These are phyloP conservation scores for Brasenia schreberi DNA, from an alignment of 164 flowering plant species.

Conservation along the genomic window DNA sequence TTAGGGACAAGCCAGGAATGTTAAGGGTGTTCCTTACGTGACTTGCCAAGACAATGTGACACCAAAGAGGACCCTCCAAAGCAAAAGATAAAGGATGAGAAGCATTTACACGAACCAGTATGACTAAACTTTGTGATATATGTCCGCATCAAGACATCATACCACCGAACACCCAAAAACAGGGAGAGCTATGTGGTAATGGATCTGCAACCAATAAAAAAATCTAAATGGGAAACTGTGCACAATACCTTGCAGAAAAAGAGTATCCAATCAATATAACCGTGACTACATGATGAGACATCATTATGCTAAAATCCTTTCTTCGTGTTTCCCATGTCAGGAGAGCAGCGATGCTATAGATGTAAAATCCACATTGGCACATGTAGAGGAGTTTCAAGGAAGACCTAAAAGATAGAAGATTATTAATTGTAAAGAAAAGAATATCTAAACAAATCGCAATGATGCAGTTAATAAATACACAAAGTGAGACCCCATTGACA, in stretches of 20 bases:
- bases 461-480: not conserved
- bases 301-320: slow-evolving; percentile 89
- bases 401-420: slow-evolving; percentile 30
- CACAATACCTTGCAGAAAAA: slow-evolving; percentile 52
- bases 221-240: not conserved
- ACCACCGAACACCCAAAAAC: not conserved
- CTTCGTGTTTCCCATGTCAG: slow-evolving; percentile 89
- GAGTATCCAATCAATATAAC: slow-evolving; percentile 59
- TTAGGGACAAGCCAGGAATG: not conserved
- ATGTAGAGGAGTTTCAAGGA: slow-evolving; percentile 58
- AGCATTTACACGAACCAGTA: not conserved
- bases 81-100: not conserved
- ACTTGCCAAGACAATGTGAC: not conserved
- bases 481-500: not conserved
- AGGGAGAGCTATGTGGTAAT: not conserved
- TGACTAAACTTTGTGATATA: not conserved
- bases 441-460: not conserved
- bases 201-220: not conserved
- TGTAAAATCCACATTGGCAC: slow-evolving; percentile 95
- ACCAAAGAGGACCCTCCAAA: not conserved
- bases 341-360: slow-evolving; percentile 72
- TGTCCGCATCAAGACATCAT: not conserved
- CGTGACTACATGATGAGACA: slow-evolving; percentile 90
- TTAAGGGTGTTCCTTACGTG: not conserved
- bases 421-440: not conserved